A percentile compares a stretch with the other conserved stretches of the same genome.
Conservation (phyloP, 2,329 filamentous ascomycete genomes). For the Chaetoscypha palmicola region DNA sequence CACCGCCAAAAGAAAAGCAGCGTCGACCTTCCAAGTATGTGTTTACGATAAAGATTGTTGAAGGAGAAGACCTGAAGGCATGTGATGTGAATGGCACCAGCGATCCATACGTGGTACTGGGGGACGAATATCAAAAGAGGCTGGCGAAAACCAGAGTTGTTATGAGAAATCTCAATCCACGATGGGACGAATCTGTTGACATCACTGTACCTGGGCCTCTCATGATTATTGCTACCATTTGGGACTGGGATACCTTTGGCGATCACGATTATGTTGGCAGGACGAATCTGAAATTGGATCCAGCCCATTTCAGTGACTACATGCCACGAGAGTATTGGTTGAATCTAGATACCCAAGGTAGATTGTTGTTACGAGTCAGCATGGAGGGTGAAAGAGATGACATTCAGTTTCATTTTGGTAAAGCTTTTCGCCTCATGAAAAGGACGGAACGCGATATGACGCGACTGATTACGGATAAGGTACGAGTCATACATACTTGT, state of each 20-base stretch:
- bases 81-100: conserved; percentile 92
- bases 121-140: conserved; percentile 96
- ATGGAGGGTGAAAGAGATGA: conserved; percentile 99
- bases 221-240: conserved; percentile 93
- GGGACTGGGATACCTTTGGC: conserved; percentile 96
- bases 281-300: conserved; percentile 96
- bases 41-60: conserved; percentile 97
- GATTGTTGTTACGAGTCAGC: conserved; percentile 81
- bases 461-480: conserved; percentile 95
- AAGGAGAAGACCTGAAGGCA: conserved; percentile 96
- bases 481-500: no score
- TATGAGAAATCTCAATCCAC: conserved; percentile 81
- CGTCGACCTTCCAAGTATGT: conserved; percentile 81
- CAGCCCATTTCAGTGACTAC: conserved; percentile 94
- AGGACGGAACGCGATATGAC: conserved; percentile 97
- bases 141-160: conserved; percentile 91
- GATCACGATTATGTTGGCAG: conserved; percentile 96
- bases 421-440: conserved; percentile 91
- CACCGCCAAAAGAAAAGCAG: conserved; percentile 56
- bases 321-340: conserved; percentile 96
- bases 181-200: conserved; percentile 96
- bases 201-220: conserved; percentile 87
- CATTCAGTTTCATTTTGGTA: conserved; percentile 97
- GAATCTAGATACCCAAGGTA: conserved; percentile 90
- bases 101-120: conserved; percentile 93